A percentile compares a stretch with the other conserved stretches of the same genome.
Evolutionary conservation across 441 rosid genomes (phyloP).

Genomic region (Geranium incanum): DNA sequence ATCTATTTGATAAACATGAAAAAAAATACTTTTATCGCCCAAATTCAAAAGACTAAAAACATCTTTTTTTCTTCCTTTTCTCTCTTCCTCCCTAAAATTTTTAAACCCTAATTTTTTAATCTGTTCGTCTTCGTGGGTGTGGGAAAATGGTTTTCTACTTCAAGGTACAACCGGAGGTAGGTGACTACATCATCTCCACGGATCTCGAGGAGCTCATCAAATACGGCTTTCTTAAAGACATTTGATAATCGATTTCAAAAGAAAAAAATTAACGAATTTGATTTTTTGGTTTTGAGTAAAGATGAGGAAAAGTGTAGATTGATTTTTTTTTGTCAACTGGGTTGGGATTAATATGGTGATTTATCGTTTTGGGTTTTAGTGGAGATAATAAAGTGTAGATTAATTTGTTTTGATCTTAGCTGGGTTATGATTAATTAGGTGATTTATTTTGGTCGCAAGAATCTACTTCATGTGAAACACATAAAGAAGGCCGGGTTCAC

Average conservation of each 20-base stretch:
- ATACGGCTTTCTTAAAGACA: slow-evolving; percentile 92
- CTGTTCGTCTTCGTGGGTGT: neutral
- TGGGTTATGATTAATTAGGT: neutral
- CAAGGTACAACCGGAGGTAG: slow-evolving; percentile 88
- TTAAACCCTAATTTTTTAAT: neutral
- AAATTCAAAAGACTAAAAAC: too few species aligned
- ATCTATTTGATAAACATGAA: too few species aligned
- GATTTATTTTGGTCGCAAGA: neutral
- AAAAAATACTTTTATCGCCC: too few species aligned
- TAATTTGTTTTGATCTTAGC: neutral
- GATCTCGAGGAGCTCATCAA: slow-evolving; percentile 98
- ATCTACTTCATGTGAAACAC: neutral
- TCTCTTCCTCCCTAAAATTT: neutral
- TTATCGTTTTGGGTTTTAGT: neutral
- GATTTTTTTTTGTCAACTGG: neutral
- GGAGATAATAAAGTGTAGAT: neutral
- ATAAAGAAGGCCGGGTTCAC: neutral
- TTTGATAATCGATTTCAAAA: slow-evolving; percentile 42
- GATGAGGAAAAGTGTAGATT: neutral
- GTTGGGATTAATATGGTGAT: neutral
- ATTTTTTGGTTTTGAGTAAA: neutral
- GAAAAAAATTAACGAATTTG: neutral
- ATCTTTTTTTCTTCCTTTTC: neutral
- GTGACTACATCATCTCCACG: slow-evolving; percentile 97
- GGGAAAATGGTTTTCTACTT: slow-evolving; percentile 72